A percentile compares a stretch with the other conserved stretches of the same genome.
Evolutionary conservation across 306 rosid genomes (phyloP).

Genomic region (Abrus pulchellus): DNA sequence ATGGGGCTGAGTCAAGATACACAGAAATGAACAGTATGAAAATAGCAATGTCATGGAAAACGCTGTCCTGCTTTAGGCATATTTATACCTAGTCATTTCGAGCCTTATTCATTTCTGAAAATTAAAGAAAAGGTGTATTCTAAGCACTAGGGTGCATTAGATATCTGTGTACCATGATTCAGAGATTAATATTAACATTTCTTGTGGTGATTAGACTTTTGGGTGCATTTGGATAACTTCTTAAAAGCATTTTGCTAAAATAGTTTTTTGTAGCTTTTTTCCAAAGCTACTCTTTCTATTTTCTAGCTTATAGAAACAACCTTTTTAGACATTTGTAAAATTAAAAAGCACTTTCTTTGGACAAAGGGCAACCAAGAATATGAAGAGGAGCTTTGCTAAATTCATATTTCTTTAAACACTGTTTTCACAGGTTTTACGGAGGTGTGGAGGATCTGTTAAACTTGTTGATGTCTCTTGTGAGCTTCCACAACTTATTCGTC

Average conservation of each 20-base stretch:
- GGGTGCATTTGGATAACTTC: background rate
- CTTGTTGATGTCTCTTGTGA: conserved; percentile 89
- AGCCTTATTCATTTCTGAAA: background rate
- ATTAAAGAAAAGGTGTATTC: background rate
- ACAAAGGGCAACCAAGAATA: background rate
- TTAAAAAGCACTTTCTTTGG: background rate
- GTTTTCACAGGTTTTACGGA: conserved; percentile 76
- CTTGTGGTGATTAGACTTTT: background rate
- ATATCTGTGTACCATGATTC: background rate
- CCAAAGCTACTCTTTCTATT: background rate
- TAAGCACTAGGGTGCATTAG: background rate
- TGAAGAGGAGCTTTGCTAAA: background rate
- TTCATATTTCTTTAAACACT: background rate
- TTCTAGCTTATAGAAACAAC: background rate
- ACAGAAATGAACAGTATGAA: background rate
- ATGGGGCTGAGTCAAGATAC: background rate
- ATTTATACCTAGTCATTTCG: too few relatives aligned
- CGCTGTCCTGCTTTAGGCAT: background rate
- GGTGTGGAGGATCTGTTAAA: conserved; percentile 80
- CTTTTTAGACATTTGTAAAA: background rate
- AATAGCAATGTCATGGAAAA: background rate
- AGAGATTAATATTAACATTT: background rate
- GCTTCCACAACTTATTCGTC: conserved; percentile 85
- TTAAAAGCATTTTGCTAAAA: background rate
- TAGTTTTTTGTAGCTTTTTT: background rate